Evolutionary conservation across 306 rosid species (phyloP).

Genomic region (Prunus mira): DNA sequence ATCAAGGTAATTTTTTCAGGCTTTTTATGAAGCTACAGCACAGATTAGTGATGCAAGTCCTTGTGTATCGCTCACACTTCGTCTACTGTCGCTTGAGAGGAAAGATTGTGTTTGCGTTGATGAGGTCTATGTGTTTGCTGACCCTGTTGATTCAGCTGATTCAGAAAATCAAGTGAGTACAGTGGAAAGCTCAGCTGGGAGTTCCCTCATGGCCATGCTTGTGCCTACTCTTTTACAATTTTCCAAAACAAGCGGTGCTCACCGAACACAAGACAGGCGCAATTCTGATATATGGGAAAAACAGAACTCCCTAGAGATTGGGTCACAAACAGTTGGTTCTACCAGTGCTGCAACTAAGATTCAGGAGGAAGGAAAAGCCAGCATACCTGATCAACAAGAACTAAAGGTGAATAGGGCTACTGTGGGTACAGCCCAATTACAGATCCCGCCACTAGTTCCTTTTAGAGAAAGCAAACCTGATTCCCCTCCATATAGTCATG

Average conservation of each 20-base stretch:
- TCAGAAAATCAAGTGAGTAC: slow-evolving; percentile 42
- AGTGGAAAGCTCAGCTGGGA: slow-evolving; percentile 42
- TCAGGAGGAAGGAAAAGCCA: slow-evolving; percentile 33
- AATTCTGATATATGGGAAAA: slow-evolving; percentile 39
- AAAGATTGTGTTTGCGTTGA: slow-evolving; percentile 61
- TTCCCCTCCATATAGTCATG: slow-evolving; percentile 18
- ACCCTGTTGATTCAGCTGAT: slow-evolving; percentile 56
- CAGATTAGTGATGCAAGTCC: slow-evolving; percentile 70
- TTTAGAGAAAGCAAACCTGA: slow-evolving; percentile 30
- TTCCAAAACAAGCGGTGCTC: slow-evolving; percentile 50
- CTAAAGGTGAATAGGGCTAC: slow-evolving; percentile 31
- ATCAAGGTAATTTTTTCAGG: slow-evolving; percentile 42
- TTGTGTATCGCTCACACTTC: slow-evolving; percentile 72
- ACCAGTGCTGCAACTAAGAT: slow-evolving; percentile 32
- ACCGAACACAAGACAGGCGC: slow-evolving; percentile 19
- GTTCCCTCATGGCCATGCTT: slow-evolving; percentile 83
- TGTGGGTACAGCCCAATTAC: slow-evolving; percentile 29
- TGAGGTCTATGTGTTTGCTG: slow-evolving; percentile 79
- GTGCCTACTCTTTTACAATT: slow-evolving; percentile 74
- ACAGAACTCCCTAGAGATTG: slow-evolving; percentile 23
- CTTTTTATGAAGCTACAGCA: slow-evolving; percentile 84
- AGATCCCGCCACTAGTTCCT: slow-evolving; percentile 32
- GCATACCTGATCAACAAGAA: slow-evolving; percentile 28
- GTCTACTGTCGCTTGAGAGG: slow-evolving; percentile 75
- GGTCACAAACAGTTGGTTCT: slow-evolving; percentile 26